These are phyloP conservation scores for Glycine latifolia DNA, from an alignment of 306 rosid genomes.

Conservation along the genomic window DNA sequence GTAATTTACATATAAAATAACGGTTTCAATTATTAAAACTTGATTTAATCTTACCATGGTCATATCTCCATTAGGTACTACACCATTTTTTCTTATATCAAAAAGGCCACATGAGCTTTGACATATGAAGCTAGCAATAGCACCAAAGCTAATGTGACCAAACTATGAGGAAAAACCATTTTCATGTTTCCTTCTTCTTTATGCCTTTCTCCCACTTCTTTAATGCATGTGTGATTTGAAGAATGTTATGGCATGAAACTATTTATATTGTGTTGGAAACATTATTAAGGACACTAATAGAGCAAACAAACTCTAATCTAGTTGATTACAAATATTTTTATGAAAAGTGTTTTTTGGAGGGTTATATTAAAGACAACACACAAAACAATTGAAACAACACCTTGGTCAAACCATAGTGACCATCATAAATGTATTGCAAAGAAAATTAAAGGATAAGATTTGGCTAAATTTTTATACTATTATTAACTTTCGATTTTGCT, in stretches of 20 bases:
- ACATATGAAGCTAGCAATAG: not conserved
- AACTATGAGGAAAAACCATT: not conserved
- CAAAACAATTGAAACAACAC: not conserved
- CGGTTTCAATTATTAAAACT: too few relatives aligned
- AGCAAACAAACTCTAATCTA: not conserved
- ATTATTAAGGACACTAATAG: not conserved
- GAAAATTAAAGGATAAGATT: not conserved
- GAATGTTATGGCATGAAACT: not conserved
- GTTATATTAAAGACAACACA: not conserved
- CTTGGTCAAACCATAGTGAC: not conserved
- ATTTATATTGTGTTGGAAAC: not conserved
- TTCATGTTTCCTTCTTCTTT: not conserved
- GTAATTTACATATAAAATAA: too few relatives aligned
- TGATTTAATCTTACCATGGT: too few relatives aligned
- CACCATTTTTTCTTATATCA: slow-evolving; percentile 9
- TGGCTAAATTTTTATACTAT: not conserved
- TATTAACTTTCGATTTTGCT: not conserved
- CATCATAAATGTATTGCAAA: not conserved
- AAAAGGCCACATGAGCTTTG: not conserved
- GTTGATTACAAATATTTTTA: not conserved
- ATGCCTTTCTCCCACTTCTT: not conserved
- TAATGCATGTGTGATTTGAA: not conserved
- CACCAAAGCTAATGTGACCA: not conserved
- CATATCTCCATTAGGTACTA: too few relatives aligned
- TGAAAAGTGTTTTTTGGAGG: not conserved